Conservation (phyloP, 2,329 filamentous ascomycete genomes). For the Penicillium corylophilum region DNA sequence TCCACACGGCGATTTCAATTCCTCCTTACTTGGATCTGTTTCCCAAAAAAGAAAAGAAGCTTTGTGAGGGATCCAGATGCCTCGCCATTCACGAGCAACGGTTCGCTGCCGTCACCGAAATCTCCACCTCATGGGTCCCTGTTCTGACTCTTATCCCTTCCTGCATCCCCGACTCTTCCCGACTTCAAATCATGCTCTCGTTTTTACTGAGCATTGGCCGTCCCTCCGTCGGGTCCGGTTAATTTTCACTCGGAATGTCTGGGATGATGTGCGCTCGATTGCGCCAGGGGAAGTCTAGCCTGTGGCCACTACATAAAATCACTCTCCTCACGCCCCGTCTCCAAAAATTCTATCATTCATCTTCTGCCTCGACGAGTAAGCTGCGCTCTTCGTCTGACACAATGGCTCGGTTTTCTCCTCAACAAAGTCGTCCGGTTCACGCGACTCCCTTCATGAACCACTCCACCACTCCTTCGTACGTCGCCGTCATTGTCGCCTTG, state of each 20-base stretch:
- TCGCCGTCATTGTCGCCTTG: conserved; percentile 3
- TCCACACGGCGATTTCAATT: conserved; percentile 12
- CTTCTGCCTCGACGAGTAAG: conserved; percentile 19
- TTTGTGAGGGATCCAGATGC: conserved; percentile 25
- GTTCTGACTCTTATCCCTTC: conserved; percentile 13
- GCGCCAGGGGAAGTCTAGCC: conserved; percentile 31
- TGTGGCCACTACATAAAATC: conserved; percentile 36
- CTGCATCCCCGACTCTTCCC: conserved; percentile 30
- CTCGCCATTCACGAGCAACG: conserved; percentile 20
- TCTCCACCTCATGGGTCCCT: conserved; percentile 21
- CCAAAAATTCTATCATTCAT: conserved; percentile 20
- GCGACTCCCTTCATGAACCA: conserved; percentile 36
- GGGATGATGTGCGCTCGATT: conserved; percentile 29
- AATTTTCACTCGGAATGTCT: conserved; percentile 51
- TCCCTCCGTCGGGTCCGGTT: conserved; percentile 22
- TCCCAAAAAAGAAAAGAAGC: conserved; percentile 22
- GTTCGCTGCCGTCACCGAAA: conserved; percentile 30
- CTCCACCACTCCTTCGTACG: conserved; percentile 32
- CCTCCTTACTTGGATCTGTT: conserved; percentile 25
- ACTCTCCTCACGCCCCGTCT: conserved; percentile 23
- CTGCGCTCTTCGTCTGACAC: conserved; percentile 28
- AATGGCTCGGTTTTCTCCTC: conserved; percentile 38
- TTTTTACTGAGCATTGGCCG: conserved; percentile 20
- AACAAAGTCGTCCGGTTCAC: conserved; percentile 39
- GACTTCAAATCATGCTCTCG: conserved; percentile 24